Evolutionary conservation across 2,329 filamentous ascomycete species (phyloP), one percentile per base, ranked within the genome.

Genomic region (Aschersonia sp.): DNA sequence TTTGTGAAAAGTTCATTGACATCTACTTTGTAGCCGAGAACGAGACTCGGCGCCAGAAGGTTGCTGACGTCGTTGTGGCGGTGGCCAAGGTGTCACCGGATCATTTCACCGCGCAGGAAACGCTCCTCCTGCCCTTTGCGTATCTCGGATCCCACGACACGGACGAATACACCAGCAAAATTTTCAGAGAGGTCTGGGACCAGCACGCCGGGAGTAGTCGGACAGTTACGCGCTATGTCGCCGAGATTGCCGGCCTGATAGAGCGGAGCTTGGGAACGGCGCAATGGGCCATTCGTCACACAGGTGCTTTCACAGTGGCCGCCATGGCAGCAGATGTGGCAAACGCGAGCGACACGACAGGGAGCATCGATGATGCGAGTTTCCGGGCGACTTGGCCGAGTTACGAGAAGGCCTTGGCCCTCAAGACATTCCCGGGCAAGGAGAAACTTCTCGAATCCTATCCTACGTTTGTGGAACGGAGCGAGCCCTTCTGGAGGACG

Each of bases 381-480:
- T 71, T 85, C 20, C 70, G 73, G 54, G 67, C 69, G 12, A 70
- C 96, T 29, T 98, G 91, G 91, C 86, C 86, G 0, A 77, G 83
- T 2, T 72, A 95, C 45, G 87, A 96, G 53, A 87, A 84, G 58
- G 80, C 86, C 1, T 67, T 97, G 41, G 77, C 80, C 2, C 80
- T 94, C 9, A 97, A 96, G 72, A 95, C 89, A 1, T 98, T 95
- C 73, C 76, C 84, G 1, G 88, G 88, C 29, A 98, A 98, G 61
- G 89, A 96, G 65, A 81, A 80, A 54, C 77, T 98, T 32, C 71
- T 97, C 3, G 74, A 80, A 43, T 82, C 85, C 5, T 88, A 92
- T 62, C 83, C 88, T 4, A 76, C 80, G 50, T 92, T 97, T 56
- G 80, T 85, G 0, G 74, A 78, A 56, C 78, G 81, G 52, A 77